phyloP scores from a whole-genome alignment of 805 yeast genomes.

The Nakazawaea sp. region DNA sequence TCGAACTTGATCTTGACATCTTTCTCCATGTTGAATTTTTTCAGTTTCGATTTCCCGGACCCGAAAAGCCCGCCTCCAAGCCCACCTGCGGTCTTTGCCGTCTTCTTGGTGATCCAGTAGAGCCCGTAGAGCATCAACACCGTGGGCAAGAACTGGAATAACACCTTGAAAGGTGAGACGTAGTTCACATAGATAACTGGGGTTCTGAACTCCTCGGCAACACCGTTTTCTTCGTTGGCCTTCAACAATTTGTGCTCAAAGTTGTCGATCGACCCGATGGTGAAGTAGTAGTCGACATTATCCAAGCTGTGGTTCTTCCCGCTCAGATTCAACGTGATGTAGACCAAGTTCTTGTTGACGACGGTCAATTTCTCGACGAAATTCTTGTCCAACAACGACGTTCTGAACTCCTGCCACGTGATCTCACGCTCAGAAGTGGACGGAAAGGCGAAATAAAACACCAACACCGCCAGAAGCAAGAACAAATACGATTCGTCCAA shows the following conservation, averaged over 20 bases:
- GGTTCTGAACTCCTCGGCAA: constrained; percentile 63
- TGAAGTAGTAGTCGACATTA: constrained; percentile 39
- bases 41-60: constrained; percentile 74
- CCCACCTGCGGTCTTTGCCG: constrained; percentile 30
- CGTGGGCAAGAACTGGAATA: constrained; percentile 76
- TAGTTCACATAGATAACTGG: constrained; percentile 73
- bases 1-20: constrained; percentile 76
- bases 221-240: constrained; percentile 62
- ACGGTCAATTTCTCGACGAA: constrained; percentile 69
- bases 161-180: constrained; percentile 53
- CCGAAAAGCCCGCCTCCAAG: constrained; percentile 61
- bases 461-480: constrained; percentile 1
- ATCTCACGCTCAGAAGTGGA: constrained; percentile 17
- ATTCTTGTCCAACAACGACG: constrained; percentile 72
- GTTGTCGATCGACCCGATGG: constrained; percentile 81
- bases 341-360: constrained; percentile 65
- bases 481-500: constrained; percentile 4
- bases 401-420: constrained; percentile 69
- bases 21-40: constrained; percentile 74
- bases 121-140: constrained; percentile 74
- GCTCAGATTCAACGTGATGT: constrained; percentile 51
- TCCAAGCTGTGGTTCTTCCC: constrained; percentile 24
- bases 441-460: constrained; percentile 5
- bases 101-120: constrained; percentile 52
- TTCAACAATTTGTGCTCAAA: constrained; percentile 79